A percentile compares a stretch with the other conserved stretches of the same genome.
Conservation (phyloP, 1,284 basidiomycete genomes). For the Apiotrichum veenhuisii region DNA sequence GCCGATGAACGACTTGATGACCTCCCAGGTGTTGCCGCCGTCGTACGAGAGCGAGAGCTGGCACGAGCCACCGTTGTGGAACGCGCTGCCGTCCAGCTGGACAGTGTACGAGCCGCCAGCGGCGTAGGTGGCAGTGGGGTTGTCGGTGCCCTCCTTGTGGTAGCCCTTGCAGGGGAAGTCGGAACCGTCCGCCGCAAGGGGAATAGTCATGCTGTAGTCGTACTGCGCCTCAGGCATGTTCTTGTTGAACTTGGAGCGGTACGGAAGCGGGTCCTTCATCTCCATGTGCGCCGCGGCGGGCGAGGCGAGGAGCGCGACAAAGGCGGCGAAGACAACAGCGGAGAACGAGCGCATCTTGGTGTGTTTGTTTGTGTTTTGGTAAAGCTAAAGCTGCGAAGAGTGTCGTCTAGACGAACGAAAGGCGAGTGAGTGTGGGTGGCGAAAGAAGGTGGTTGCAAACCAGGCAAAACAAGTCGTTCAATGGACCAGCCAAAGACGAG, state of each 20-base stretch:
- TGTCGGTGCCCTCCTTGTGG: conserved; percentile 37
- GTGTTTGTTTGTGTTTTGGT: too few relatives aligned
- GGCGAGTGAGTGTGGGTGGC: too few relatives aligned
- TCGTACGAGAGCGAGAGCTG: conserved; percentile 50
- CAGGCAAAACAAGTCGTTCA: too few relatives aligned
- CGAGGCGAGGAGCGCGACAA: conserved; percentile 16
- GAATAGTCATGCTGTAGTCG: conserved; percentile 48
- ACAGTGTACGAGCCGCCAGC: conserved; percentile 35
- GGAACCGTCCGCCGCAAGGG: conserved; percentile 38
- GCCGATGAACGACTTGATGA: conserved; percentile 47
- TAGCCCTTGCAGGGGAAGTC: conserved; percentile 51
- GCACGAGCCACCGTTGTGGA: conserved; percentile 50
- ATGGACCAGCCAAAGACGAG: too few relatives aligned
- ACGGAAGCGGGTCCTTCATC: conserved; percentile 40
- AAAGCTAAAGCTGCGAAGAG: too few relatives aligned
- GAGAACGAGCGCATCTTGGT: too few relatives aligned
- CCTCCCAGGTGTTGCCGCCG: conserved; percentile 47
- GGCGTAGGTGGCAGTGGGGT: conserved; percentile 35
- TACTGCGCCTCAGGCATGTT: conserved; percentile 31
- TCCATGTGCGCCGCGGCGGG: conserved; percentile 40
- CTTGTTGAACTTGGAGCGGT: conserved; percentile 38
- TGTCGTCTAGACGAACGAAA: too few relatives aligned
- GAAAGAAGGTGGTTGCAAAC: too few relatives aligned
- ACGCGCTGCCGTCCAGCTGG: conserved; percentile 40
- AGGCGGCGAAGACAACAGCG: neutral